Conservation (phyloP, 108 stramenopile species). For the Conticribra weissflogii region DNA sequence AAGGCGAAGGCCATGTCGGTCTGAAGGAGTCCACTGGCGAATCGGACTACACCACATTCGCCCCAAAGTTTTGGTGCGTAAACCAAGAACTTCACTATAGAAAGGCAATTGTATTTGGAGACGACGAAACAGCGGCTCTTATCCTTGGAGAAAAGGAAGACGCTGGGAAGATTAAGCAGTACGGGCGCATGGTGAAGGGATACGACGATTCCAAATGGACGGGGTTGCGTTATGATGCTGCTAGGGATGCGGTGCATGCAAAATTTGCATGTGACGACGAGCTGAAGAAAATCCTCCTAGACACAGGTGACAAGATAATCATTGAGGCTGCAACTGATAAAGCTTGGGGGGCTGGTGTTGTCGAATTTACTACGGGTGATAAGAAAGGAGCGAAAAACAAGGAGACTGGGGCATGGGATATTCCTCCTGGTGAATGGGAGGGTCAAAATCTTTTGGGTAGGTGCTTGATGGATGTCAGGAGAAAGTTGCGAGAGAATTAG, state of each 20-base stretch:
- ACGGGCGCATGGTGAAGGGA: slow-evolving; percentile 28
- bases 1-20: slow-evolving; percentile 4
- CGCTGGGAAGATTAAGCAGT: slow-evolving; percentile 28
- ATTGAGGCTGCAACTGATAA: slow-evolving; percentile 39
- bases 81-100: slow-evolving; percentile 43
- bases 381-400: slow-evolving; percentile 35
- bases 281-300: slow-evolving; percentile 30
- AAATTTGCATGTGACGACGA: slow-evolving; percentile 28
- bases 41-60: background rate
- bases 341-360: slow-evolving; percentile 36
- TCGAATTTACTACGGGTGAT: slow-evolving; percentile 22
- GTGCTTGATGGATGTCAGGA: slow-evolving; percentile 45
- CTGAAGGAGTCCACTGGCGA: background rate
- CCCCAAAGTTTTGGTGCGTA: slow-evolving; percentile 33
- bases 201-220: slow-evolving; percentile 44
- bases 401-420: slow-evolving; percentile 35
- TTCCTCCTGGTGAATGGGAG: slow-evolving; percentile 23
- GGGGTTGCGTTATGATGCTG: slow-evolving; percentile 26
- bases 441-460: slow-evolving; percentile 42
- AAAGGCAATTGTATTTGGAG: slow-evolving; percentile 33
- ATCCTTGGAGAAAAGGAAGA: slow-evolving; percentile 28
- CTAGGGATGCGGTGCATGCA: slow-evolving; percentile 34
- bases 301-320: slow-evolving; percentile 27
- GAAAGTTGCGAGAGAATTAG: slow-evolving; percentile 5
- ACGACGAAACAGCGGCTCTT: slow-evolving; percentile 18